These are phyloP conservation scores for Suillus decipiens DNA, from an alignment of 768 basidiomycete genomes.

Conservation along the genomic window DNA sequence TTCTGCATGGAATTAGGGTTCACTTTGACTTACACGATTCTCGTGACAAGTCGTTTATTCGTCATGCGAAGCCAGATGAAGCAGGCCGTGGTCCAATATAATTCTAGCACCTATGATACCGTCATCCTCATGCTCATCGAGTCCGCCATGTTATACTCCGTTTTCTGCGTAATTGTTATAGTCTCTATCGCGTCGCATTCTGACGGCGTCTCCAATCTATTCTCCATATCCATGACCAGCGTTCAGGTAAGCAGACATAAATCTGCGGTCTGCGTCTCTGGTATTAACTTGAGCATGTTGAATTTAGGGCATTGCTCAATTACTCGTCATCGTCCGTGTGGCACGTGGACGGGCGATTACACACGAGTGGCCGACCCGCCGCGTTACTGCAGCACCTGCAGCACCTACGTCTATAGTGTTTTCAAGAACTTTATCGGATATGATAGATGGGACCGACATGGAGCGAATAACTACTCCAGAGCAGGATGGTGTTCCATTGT, in stretches of 20 bases:
- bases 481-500: neutral
- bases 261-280: too few relatives aligned
- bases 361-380: neutral
- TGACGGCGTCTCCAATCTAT: constrained; percentile 28
- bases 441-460: neutral
- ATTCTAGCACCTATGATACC: constrained; percentile 22
- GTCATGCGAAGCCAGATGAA: constrained; percentile 19
- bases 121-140: constrained; percentile 38
- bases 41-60: constrained; percentile 34
- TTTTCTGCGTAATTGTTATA: constrained; percentile 32
- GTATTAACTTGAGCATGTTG: neutral
- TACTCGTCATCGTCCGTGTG: constrained; percentile 39
- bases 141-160: constrained; percentile 33
- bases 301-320: constrained; percentile 34
- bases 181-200: constrained; percentile 27
- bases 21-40: constrained; percentile 34
- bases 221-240: constrained; percentile 33
- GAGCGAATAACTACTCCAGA: neutral
- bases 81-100: neutral
- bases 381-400: neutral
- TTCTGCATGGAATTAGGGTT: constrained; percentile 31
- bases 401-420: neutral
- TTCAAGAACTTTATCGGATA: neutral
- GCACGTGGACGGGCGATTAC: constrained; percentile 29
- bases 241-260: constrained; percentile 26